Evolutionary conservation across 306 rosid species (phyloP), one percentile per base, ranked within the genome.

Genomic region (Senna tora): DNA sequence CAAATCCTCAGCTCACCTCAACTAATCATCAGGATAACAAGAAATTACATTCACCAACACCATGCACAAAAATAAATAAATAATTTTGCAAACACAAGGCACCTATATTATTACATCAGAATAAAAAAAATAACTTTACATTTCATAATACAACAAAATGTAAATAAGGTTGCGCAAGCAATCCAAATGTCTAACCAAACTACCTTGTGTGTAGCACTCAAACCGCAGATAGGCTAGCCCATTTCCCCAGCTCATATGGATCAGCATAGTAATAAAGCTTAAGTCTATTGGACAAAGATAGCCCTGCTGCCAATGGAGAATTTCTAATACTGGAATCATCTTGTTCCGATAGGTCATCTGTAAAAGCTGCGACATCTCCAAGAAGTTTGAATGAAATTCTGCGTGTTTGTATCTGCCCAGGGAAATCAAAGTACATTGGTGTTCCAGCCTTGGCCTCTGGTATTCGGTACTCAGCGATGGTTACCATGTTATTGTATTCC

Each of bases 381-480:
- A 89, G 76, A 57, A 95, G 88, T 80, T 80, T 95, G 88, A 95
- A 95, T 38, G 75, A 67, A 76, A 95, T 78, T 74, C 87, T 81
- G 61, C 91, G 87, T 21, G 92, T 84, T 83, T 87, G 96, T 67
- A 89, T 79, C 73, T 71, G 80, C 46, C 80, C 71, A 25, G 96
- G 85, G 78, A 95, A 89, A 79, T 95, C 96, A n/a, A 95, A 95
- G 93, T 95, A 95, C 90, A 95, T 65, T 1, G 89, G 87, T 10
- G 96, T 91, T 81, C 97, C 99, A 9, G 80, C 82, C 88, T 79
- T 91, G 6, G 90, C 88, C 83, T 95, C 99, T 9, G 99, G 99
- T 75, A 95, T 72, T 71, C 99, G 95, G 81, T 88, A 95, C 74
- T 95, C 93, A 0, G 88, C 97, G 2, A 95, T 67, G 16, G 85